Conservation (phyloP, 2,329 filamentous ascomycete genomes). For the Cordyceps cicadae region DNA sequence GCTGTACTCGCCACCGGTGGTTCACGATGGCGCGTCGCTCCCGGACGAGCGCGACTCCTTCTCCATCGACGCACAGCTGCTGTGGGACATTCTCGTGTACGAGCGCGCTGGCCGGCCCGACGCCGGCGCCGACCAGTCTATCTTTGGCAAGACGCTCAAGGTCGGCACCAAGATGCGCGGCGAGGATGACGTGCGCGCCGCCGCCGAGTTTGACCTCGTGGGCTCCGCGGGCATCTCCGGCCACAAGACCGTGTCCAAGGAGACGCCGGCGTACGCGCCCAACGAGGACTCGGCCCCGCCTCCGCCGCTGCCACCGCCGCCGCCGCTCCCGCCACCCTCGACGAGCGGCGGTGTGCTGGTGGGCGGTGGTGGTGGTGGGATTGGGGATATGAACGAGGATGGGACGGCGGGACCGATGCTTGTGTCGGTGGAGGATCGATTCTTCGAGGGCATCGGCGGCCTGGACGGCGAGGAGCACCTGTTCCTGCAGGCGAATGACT, state of each 20-base stretch:
- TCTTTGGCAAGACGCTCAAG: constrained; percentile 16
- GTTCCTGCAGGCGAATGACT: constrained; percentile 27
- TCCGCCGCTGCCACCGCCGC: neutral
- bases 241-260: constrained; percentile 28
- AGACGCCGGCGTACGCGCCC: constrained; percentile 27
- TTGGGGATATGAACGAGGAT: neutral
- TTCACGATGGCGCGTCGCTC: neutral
- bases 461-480: constrained; percentile 20
- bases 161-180: neutral
- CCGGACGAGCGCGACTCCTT: constrained; percentile 12
- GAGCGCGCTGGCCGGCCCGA: constrained; percentile 23
- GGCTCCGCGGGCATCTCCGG: constrained; percentile 30
- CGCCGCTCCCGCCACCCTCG: neutral
- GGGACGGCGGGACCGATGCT: neutral
- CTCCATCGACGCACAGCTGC: constrained; percentile 26
- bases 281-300: constrained; percentile 16
- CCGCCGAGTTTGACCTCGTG: constrained; percentile 27
- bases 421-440: constrained; percentile 15
- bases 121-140: constrained; percentile 17
- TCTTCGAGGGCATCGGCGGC: constrained; percentile 17
- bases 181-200: constrained; percentile 12
- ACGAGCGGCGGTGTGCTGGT: neutral
- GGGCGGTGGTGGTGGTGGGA: neutral
- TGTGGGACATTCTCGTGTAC: constrained; percentile 30
- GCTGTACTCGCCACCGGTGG: neutral